These are phyloP conservation scores for Stipa capillata DNA, from an alignment of 176 grass and related monocot species.

Conservation along the genomic window DNA sequence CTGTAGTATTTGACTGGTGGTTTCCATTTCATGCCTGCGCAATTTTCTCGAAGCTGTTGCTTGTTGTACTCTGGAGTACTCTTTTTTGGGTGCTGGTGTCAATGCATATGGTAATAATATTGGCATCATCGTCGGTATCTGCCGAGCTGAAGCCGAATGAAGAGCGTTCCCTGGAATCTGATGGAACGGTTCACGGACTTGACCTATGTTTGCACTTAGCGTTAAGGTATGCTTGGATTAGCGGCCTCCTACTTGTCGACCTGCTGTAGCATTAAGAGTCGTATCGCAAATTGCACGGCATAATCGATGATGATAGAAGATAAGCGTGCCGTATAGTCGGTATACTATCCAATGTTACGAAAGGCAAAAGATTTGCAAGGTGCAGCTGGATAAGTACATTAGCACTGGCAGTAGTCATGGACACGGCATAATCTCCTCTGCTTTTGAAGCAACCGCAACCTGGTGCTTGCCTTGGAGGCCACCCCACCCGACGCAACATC, in stretches of 20 bases:
- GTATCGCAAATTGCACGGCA: too few relatives aligned
- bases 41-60: constrained; percentile 18
- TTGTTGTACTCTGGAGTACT: background rate
- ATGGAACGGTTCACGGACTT: background rate
- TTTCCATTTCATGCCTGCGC: background rate
- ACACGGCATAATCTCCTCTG: too few relatives aligned
- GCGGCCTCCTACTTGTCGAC: too few relatives aligned
- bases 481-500: background rate
- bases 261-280: too few relatives aligned
- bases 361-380: too few relatives aligned
- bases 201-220: too few relatives aligned
- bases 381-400: too few relatives aligned
- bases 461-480: background rate
- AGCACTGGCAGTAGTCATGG: too few relatives aligned
- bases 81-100: background rate
- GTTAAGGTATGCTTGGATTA: too few relatives aligned
- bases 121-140: background rate
- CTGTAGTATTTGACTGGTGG: constrained; percentile 12
- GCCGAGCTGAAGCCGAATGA: background rate
- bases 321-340: too few relatives aligned
- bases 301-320: too few relatives aligned
- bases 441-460: constrained; percentile 11
- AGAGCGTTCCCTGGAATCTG: background rate
- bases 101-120: constrained; percentile 6
- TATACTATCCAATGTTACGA: too few relatives aligned